A percentile compares a stretch with the other conserved stretches of the same genome.
These are phyloP conservation scores for Xylaria palmicola DNA, from an alignment of 495 filamentous ascomycete species.

Conservation along the genomic window DNA sequence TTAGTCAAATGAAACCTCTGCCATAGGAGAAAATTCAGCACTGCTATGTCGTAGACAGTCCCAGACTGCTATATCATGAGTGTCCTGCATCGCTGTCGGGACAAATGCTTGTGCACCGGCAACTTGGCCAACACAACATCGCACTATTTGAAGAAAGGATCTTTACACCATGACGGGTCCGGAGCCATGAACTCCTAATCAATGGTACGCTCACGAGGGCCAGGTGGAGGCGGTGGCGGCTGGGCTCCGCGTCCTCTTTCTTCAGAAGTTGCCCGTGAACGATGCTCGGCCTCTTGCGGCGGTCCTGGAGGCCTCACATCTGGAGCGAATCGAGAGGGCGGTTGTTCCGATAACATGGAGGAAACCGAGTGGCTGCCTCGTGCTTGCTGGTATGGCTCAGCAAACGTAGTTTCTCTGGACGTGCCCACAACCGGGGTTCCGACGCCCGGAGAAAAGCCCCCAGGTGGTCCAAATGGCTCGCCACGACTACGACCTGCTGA, in stretches of 20 bases:
- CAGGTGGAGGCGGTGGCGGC: conserved; percentile 10
- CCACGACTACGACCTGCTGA: conserved; percentile 36
- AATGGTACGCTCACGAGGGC: conserved; percentile 2
- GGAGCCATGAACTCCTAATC: background rate
- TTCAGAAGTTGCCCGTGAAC: conserved; percentile 27
- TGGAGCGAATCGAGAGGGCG: conserved; percentile 36
- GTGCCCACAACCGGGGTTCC: conserved; percentile 17
- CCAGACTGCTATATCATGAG: conserved; percentile 6
- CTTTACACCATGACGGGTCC: too few species aligned
- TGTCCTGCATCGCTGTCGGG: background rate
- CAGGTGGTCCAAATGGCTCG: conserved; percentile 36
- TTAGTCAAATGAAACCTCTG: background rate
- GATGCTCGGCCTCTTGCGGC: conserved; percentile 23
- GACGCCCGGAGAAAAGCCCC: conserved; percentile 41
- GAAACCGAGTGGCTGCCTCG: conserved; percentile 47
- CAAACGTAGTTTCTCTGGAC: conserved; percentile 27
- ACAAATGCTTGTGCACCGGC: background rate
- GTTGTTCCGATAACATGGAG: conserved; percentile 46
- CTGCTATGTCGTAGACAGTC: background rate
- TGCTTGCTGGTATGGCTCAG: conserved; percentile 29
- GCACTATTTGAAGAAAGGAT: background rate
- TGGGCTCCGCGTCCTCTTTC: conserved; percentile 28
- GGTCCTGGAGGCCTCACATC: conserved; percentile 26
- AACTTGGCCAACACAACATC: background rate
- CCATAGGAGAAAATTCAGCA: background rate